Evolutionary conservation across 768 basidiomycete genomes (phyloP), one percentile per base, ranked within the genome.

Genomic region (Cystofilobasidium ferigula): DNA sequence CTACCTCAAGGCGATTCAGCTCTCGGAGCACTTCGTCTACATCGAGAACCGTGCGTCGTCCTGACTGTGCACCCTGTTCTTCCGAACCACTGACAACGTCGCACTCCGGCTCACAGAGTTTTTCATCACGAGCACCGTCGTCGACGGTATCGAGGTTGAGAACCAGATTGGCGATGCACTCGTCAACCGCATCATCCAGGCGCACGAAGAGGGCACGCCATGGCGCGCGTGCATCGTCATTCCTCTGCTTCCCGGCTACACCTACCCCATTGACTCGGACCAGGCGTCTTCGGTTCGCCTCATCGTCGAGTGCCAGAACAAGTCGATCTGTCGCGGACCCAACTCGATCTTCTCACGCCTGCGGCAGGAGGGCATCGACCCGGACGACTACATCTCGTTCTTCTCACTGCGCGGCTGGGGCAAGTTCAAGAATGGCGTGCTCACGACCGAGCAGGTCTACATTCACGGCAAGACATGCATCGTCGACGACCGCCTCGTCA

Each of bases 151-250:
- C 60, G 82, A 82, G 73, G 80, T 98, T 36, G 91, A 94, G 77
- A 99, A 99, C 75, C 83, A 82, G 71, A 95, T 98, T 56, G 95
- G 93, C 38, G 90, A 97, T 73, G 92, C 93, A 4, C 80, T 99
- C 16, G 89, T 97, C 13, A 82, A 86, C 70, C 84, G 95, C 13
- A 93, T 95, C 70, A 85, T 93, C 62, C 84, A 86, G 10, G 95
- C 95, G 2, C 85, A 93, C 72, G 81, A 78, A 36, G 87, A 91
- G 70, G 78, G 82, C 5, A 88, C 83, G 1, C 83, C 84, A 7
- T 98, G 93, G 94, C 71, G 73, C 72, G 93, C 90, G 61, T 90
- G 90, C 72, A 86, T 99, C 70, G 77, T 99, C 62, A 86, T 98
- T 62, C 95, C 95, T 3, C 78, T 93, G 4, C 77, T 94, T 22